Conservation (phyloP, 306 rosid species). For the Vigna trinervia region DNA sequence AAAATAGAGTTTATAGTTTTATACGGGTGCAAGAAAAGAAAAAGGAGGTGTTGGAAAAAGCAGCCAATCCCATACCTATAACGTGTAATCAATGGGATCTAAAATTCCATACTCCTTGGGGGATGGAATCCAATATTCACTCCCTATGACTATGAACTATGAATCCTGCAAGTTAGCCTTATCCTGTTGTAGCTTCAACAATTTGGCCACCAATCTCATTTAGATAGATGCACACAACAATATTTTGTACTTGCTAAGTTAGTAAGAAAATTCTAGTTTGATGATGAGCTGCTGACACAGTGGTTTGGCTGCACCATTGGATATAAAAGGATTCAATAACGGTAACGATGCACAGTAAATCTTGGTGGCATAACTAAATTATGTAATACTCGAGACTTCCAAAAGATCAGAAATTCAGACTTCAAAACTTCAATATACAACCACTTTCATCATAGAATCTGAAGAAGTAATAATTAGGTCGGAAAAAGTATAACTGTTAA, state of each 20-base stretch:
- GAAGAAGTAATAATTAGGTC: slow-evolving; percentile 3
- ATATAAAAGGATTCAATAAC: neutral
- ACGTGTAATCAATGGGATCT: too few relatives aligned
- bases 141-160: neutral
- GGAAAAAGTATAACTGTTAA: slow-evolving; percentile 22
- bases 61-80: too few relatives aligned
- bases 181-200: neutral
- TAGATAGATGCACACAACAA: neutral
- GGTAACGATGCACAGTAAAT: neutral
- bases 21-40: too few relatives aligned
- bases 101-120: neutral
- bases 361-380: neutral
- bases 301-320: neutral
- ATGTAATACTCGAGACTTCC: neutral
- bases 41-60: too few relatives aligned
- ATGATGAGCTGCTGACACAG: neutral
- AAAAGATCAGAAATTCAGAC: neutral
- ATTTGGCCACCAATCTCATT: neutral
- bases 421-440: slow-evolving; percentile 11
- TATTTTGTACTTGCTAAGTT: neutral
- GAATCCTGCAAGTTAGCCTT: neutral
- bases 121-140: neutral
- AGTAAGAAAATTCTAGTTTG: neutral
- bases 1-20: too few relatives aligned
- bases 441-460: slow-evolving; percentile 1